Base-by-base conservation (phyloP, 2,329 filamentous ascomycete genomes). In the Talaromyces islandicus region DNA sequence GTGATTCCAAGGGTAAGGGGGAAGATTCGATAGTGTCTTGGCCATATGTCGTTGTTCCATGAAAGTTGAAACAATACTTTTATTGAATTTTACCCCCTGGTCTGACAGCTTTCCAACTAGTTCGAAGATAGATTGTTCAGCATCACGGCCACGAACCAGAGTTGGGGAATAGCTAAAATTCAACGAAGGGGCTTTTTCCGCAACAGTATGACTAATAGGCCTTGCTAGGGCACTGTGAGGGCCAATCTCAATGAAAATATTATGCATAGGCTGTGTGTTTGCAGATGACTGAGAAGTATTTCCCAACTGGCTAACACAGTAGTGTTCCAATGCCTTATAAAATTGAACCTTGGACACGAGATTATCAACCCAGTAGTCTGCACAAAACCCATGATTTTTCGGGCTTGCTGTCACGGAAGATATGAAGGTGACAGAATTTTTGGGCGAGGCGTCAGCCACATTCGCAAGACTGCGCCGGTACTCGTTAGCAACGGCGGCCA, bases 71-170 rank as follows among this genome's bases (percentile, higher is more conserved):
- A 19, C 54, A 56, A 30, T 30, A 30, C 29, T 17, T 56, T 24
- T 14, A 56, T 24, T 38, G 9, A 30, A 27, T 30, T 30, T 43
- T 17, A 24, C 29, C 21, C 56, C 35, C 12, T 27, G 43, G 38
- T 25, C 17, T 24, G 38, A 54, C 17, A 59, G 25, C 12, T n/a
- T 25, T 17, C 29, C 52, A 43, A n/a, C 24, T 21, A n/a, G 52
- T 19, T 54, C 21, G 25, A 54, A 25, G 29, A 54, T 27, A 54
- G 25, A 14, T 11, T 54, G 14, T 46, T 38, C 74, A 70, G 19
- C 66, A 64, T 3, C 69, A 71, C 57, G 76, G 73, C 51, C 74
- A 77, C 0, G 76, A 10, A 30, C 21, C 19, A 74, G 9, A 60
- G 67, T 12, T 17, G 17, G 30, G 30, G 12, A 19, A 30, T 27